Evolutionary conservation across 345 rosid genomes (phyloP).

Genomic region (Abelmoschus esculentus): DNA sequence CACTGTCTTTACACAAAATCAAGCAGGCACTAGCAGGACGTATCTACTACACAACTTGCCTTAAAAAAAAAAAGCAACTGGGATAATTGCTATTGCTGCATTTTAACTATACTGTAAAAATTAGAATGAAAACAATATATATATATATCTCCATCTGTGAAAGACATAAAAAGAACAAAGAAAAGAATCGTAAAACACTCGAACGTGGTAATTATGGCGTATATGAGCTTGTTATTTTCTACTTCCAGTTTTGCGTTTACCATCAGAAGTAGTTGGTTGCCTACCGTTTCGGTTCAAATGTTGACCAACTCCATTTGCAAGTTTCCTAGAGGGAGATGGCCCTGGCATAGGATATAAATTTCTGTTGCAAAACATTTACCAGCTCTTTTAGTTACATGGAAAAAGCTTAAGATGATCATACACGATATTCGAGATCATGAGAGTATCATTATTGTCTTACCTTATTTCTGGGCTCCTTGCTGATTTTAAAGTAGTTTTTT

Average conservation of each 20-base stretch:
- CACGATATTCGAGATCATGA: not conserved
- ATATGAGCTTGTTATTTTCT: constrained; percentile 41
- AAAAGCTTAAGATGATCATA: not conserved
- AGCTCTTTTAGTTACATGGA: not conserved
- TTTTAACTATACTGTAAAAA: constrained; percentile 23
- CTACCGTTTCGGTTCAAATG: constrained; percentile 40
- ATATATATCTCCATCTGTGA: constrained; percentile 12
- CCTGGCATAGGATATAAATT: constrained; percentile 36
- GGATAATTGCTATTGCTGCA: constrained; percentile 55
- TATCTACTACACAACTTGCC: constrained; percentile 13
- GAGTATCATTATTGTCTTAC: constrained; percentile 13
- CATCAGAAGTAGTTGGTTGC: constrained; percentile 47
- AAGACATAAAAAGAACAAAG: not conserved
- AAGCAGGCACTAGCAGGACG: constrained; percentile 22
- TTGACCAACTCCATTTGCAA: constrained; percentile 35
- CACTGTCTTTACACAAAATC: constrained; percentile 9
- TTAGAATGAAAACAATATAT: constrained; percentile 17
- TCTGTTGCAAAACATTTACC: constrained; percentile 28
- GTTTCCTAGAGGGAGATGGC: constrained; percentile 68
- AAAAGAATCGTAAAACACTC: constrained; percentile 26
- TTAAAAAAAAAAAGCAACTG: constrained; percentile 20
- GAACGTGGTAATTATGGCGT: constrained; percentile 18
- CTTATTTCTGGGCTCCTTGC: constrained; percentile 45
- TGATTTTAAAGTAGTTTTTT: constrained; percentile 45
- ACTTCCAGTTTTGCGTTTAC: constrained; percentile 49